phyloP scores from a whole-genome alignment of 495 filamentous ascomycete genomes.

The Penicillium pulvis region DNA sequence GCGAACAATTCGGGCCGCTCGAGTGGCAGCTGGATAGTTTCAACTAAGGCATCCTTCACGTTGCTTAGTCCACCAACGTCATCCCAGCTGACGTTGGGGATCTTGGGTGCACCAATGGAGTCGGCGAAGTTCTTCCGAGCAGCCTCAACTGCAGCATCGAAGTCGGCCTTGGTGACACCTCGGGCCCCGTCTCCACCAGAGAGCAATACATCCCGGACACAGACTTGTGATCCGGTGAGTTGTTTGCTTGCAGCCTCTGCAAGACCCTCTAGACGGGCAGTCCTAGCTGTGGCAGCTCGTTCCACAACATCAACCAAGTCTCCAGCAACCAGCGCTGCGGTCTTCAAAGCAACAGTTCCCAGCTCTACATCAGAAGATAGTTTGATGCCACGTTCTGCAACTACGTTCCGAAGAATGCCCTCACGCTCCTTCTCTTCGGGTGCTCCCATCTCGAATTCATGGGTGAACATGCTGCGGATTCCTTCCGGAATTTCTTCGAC shows the following conservation, averaged over 20 bases:
- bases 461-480: constrained; percentile 86
- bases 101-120: constrained; percentile 95
- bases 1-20: constrained; percentile 94
- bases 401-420: constrained; percentile 75
- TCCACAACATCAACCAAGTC: constrained; percentile 94
- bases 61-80: constrained; percentile 93
- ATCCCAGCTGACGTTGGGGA: constrained; percentile 94
- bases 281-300: constrained; percentile 75
- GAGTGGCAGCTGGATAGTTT: constrained; percentile 94
- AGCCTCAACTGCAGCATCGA: constrained; percentile 86
- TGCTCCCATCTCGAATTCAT: constrained; percentile 91
- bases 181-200: constrained; percentile 82
- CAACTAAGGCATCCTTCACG: constrained; percentile 93
- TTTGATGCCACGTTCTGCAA: constrained; percentile 71
- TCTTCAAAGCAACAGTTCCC: constrained; percentile 83
- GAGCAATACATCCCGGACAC: constrained; percentile 77
- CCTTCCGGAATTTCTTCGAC: constrained; percentile 91
- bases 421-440: constrained; percentile 93
- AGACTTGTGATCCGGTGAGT: constrained; percentile 48
- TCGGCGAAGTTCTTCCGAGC: constrained; percentile 97
- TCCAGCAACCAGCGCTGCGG: constrained; percentile 90
- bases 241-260: constrained; percentile 47
- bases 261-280: constrained; percentile 70
- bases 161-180: constrained; percentile 82
- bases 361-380: constrained; percentile 82